Conservation (phyloP, 768 basidiomycete species). For the Hemileccinum impolitum region DNA sequence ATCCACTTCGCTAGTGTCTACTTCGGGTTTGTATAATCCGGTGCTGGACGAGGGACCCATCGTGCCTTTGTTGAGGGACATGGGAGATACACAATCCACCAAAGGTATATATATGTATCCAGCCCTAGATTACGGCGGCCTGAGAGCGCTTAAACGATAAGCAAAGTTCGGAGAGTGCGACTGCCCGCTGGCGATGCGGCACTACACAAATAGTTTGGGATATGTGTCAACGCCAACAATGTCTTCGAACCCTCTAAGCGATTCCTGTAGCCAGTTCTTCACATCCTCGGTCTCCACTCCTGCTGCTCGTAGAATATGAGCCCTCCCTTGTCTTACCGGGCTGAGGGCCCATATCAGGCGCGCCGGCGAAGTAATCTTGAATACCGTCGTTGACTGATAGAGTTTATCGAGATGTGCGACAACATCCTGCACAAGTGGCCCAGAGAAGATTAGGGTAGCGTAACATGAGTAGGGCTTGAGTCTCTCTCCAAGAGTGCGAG, state of each 20-base stretch:
- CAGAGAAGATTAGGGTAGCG: slow-evolving; percentile 79
- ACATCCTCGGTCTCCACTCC: slow-evolving; percentile 76
- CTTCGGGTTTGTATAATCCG: slow-evolving; percentile 45
- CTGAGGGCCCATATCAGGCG: slow-evolving; percentile 83
- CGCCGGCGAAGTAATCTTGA: slow-evolving; percentile 50
- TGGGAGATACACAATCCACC: not conserved
- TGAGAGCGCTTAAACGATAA: not conserved
- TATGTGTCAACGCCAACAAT: slow-evolving; percentile 64
- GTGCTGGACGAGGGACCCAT: not conserved
- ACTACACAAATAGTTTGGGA: slow-evolving; percentile 54
- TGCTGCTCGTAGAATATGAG: slow-evolving; percentile 68
- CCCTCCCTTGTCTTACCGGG: slow-evolving; percentile 42
- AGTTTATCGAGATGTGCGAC: slow-evolving; percentile 45
- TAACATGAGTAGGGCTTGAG: slow-evolving; percentile 87
- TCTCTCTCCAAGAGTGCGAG: slow-evolving; percentile 52
- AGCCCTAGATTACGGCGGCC: not conserved
- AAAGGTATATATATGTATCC: not conserved
- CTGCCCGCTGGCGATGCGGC: not conserved
- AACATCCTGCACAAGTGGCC: slow-evolving; percentile 53
- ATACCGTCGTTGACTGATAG: slow-evolving; percentile 59
- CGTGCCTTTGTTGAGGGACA: slow-evolving; percentile 1
- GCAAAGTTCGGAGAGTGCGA: not conserved
- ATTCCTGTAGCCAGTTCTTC: slow-evolving; percentile 61
- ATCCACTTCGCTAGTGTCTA: slow-evolving; percentile 52
- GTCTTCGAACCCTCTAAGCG: slow-evolving; percentile 47